A percentile compares a stretch with the other conserved stretches of the same genome.
Conservation (phyloP, 441 rosid species). For the Erodium texanum region DNA sequence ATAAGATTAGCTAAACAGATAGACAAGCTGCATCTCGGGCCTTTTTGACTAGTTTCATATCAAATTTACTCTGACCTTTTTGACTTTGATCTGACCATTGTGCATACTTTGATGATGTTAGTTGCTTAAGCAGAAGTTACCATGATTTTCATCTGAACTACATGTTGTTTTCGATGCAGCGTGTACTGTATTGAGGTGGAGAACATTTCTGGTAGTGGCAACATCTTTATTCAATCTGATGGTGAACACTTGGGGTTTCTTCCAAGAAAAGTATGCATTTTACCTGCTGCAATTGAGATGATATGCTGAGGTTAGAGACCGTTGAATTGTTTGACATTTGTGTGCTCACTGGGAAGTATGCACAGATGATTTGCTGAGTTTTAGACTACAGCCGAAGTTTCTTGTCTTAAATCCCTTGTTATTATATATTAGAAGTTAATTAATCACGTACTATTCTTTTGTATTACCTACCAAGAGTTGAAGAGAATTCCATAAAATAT, state of each 20-base stretch:
- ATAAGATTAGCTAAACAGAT: not conserved
- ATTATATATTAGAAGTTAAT: too few species aligned
- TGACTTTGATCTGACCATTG: not conserved
- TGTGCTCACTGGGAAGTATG: not conserved
- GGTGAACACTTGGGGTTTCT: slow-evolving; percentile 89
- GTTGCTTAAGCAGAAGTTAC: not conserved
- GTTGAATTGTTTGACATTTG: not conserved
- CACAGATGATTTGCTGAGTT: too few species aligned
- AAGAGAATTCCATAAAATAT: too few species aligned
- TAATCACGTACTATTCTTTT: too few species aligned
- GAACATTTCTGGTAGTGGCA: slow-evolving; percentile 45
- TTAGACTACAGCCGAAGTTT: too few species aligned
- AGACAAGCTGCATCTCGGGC: not conserved
- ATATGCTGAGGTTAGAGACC: slow-evolving; percentile 34
- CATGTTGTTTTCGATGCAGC: slow-evolving; percentile 29
- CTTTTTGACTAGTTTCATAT: too few species aligned
- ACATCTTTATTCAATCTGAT: slow-evolving; percentile 83
- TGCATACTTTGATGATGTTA: not conserved
- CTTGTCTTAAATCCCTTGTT: too few species aligned
- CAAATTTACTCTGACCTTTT: too few species aligned
- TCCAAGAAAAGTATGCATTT: slow-evolving; percentile 58
- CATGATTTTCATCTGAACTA: not conserved
- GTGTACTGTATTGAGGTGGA: slow-evolving; percentile 66
- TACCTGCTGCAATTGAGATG: slow-evolving; percentile 73
- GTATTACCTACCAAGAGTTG: too few species aligned